phyloP scores from a whole-genome alignment of 768 basidiomycete genomes.

The Phlegmacium glaucopus region DNA sequence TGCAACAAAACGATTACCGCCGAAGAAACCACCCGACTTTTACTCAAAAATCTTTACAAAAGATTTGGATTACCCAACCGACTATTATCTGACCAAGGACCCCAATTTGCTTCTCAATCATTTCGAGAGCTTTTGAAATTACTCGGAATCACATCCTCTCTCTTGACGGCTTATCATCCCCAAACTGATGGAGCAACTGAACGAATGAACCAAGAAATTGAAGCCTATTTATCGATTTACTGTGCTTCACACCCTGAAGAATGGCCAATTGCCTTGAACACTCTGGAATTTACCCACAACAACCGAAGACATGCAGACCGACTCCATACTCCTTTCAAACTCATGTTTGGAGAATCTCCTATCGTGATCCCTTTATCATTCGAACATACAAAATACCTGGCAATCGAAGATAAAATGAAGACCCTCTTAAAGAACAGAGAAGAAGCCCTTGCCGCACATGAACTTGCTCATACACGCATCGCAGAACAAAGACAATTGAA shows the following conservation, averaged over 20 bases:
- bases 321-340: constrained; percentile 4
- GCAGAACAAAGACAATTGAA: no score
- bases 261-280: neutral
- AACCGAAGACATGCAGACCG: constrained; percentile 1
- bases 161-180: constrained; percentile 35
- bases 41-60: constrained; percentile 17
- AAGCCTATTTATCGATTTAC: constrained; percentile 10
- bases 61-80: constrained; percentile 21
- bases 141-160: constrained; percentile 13
- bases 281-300: constrained; percentile 1
- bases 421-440: no score
- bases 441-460: no score
- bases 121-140: constrained; percentile 16
- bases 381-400: neutral
- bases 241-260: neutral
- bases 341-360: neutral
- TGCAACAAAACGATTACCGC: constrained; percentile 9
- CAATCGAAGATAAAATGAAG: neutral
- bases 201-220: constrained; percentile 32
- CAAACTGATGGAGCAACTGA: constrained; percentile 22
- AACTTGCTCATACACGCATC: no score
- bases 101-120: constrained; percentile 26
- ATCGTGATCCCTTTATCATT: neutral
- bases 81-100: constrained; percentile 24
- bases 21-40: constrained; percentile 9